Base-by-base conservation (phyloP, 129 eudicot genomes). In the Pseudognaphalium luteoalbum region DNA sequence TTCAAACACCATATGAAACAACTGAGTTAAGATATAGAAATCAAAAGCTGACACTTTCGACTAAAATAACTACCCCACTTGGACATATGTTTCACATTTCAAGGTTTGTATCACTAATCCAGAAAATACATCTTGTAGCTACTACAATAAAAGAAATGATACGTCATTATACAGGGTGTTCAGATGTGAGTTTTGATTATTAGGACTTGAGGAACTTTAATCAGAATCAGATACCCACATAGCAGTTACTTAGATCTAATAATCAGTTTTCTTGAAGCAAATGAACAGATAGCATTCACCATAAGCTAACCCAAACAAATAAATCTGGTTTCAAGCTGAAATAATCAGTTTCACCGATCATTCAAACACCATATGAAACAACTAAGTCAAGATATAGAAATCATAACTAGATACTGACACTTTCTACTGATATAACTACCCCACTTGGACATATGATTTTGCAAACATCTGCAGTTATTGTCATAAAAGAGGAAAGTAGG, bases 221-320 rank as follows among this genome's bases (percentile, higher is more conserved):
- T 60, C 16, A 44, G 52, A 44, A 44, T 44, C 52, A 44, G 33
- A 60, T 21, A 60, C 25, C 28, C 7, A 35, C 12, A 60, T 22
- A 21, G 12, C 66, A 22, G 66, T 20, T 25, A 28, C 66, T 25
- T 68, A 20, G 12, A 69, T 12, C 58, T 42, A 10, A 5, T 72
- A 32, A 52, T 54, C 51, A 54, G 20, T 32, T 72, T 72, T 72
- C 65, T 54, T 72, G 34, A 4, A 54, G 66, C 76, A 57, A 37
- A 58, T 34, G 7, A 39, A 15, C 68, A 35, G 17, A 44, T 44
- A 14, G 54, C 54, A 11, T 44, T 22, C 14, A 72, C 30, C 35
- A 33, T 72, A 47, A 47, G 54, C 17, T 72, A 19, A 72, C 34
- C 76, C 50, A 34, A 54, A 56, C 51, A 56, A 8, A 9, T 6